Evolutionary conservation across 2,329 filamentous ascomycete species (phyloP).

Genomic region (Phaeophleospora eucalypticola): DNA sequence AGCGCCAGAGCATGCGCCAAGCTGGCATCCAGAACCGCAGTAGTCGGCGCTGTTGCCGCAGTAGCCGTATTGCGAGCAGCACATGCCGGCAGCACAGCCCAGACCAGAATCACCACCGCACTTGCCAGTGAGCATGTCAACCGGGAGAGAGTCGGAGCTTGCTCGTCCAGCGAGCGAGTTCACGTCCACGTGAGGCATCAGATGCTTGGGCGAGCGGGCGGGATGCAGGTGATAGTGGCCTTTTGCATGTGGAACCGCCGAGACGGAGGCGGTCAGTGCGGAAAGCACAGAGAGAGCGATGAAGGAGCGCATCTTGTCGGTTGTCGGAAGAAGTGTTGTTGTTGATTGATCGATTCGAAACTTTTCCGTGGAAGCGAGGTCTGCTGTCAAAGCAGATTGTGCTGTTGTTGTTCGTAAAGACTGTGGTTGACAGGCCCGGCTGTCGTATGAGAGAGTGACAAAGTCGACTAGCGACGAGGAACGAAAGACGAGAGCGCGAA

Average conservation of each 20-base stretch:
- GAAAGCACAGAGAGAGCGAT: slow-evolving; percentile 10
- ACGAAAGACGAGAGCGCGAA: slow-evolving; percentile 12
- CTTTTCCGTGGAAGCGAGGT: neutral
- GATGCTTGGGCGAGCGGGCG: slow-evolving; percentile 7
- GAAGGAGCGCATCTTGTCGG: slow-evolving; percentile 11
- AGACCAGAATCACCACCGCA: slow-evolving; percentile 21
- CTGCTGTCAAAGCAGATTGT: slow-evolving; percentile 6
- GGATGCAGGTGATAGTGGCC: slow-evolving; percentile 11
- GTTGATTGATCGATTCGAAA: slow-evolving; percentile 1
- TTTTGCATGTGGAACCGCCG: slow-evolving; percentile 12
- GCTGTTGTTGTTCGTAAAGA: neutral
- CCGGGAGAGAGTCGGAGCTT: slow-evolving; percentile 5
- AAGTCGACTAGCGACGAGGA: slow-evolving; percentile 20
- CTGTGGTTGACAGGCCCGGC: slow-evolving; percentile 13
- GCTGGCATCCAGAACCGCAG: slow-evolving; percentile 28
- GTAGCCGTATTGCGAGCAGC: slow-evolving; percentile 26
- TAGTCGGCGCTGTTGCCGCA: slow-evolving; percentile 20
- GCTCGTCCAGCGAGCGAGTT: slow-evolving; percentile 16
- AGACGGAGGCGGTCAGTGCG: slow-evolving; percentile 6
- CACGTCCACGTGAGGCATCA: neutral
- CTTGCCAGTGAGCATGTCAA: slow-evolving; percentile 14
- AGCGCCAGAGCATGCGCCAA: slow-evolving; percentile 14
- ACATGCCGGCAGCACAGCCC: slow-evolving; percentile 18
- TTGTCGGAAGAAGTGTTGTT: neutral
- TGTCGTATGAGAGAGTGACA: slow-evolving; percentile 14